phyloP scores from a whole-genome alignment of 176 grass and related monocot species.

The Hordeum vulgare region DNA sequence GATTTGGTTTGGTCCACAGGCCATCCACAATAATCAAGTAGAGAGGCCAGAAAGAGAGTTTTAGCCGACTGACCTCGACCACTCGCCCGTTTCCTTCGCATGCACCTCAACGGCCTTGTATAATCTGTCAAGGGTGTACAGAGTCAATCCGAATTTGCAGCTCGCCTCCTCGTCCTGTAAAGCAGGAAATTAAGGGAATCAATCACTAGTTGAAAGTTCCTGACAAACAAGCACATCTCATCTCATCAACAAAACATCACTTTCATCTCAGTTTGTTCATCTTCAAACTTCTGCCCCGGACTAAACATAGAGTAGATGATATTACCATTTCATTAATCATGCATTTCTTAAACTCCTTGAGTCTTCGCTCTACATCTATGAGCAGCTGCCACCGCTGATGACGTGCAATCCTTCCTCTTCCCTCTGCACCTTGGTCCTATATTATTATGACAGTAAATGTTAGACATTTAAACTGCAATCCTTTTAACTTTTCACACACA shows the following conservation, averaged over 20 bases:
- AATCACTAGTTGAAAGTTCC: not conserved
- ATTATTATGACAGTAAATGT: slow-evolving; percentile 23
- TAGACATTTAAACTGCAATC: slow-evolving; percentile 8
- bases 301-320: not conserved
- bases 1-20: not conserved
- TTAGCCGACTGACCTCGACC: slow-evolving; percentile 51
- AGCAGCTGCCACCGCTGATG: slow-evolving; percentile 83
- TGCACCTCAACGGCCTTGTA: slow-evolving; percentile 82
- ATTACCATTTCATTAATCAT: slow-evolving; percentile 75
- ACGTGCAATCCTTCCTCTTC: slow-evolving; percentile 78
- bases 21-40: not conserved
- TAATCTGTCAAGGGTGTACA: slow-evolving; percentile 75
- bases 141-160: slow-evolving; percentile 63
- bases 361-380: slow-evolving; percentile 77
- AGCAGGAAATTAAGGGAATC: not conserved
- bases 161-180: slow-evolving; percentile 67
- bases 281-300: not conserved
- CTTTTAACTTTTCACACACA: slow-evolving; percentile 3
- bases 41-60: not conserved
- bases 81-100: slow-evolving; percentile 83
- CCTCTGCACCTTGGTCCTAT: slow-evolving; percentile 76
- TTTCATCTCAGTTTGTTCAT: too few species aligned
- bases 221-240: not conserved
- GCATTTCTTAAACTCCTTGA: slow-evolving; percentile 67
- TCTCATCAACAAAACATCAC: not conserved